phyloP scores from a whole-genome alignment of 768 basidiomycete species.

The Strobilomyces dryophilus region DNA sequence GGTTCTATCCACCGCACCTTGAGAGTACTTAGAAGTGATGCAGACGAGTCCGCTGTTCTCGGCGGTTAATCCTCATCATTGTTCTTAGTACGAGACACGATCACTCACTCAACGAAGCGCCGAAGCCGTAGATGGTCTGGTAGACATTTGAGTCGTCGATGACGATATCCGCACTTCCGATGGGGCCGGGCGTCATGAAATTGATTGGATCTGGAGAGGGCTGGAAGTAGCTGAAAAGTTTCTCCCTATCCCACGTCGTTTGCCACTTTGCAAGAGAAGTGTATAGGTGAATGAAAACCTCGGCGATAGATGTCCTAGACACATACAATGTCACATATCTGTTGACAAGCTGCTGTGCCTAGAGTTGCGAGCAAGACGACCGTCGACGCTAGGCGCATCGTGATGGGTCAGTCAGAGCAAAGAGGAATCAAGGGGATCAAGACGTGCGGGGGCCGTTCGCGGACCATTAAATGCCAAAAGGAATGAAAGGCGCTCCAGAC shows the following conservation, averaged over 20 bases:
- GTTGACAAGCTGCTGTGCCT: slow-evolving; percentile 37
- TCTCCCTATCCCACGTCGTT: slow-evolving; percentile 38
- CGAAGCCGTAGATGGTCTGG: slow-evolving; percentile 66
- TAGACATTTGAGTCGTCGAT: slow-evolving; percentile 51
- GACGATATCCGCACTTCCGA: slow-evolving; percentile 58
- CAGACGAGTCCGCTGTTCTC: slow-evolving; percentile 64
- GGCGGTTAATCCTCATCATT: not conserved
- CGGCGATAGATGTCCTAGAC: not conserved
- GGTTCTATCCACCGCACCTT: slow-evolving; percentile 43
- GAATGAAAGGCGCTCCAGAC: slow-evolving; percentile 4
- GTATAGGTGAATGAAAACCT: not conserved
- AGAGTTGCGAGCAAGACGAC: slow-evolving; percentile 17
- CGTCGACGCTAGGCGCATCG: slow-evolving; percentile 17
- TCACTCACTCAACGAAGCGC: slow-evolving; percentile 55
- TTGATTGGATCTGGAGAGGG: slow-evolving; percentile 29
- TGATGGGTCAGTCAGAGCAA: not conserved
- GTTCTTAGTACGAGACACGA: not conserved
- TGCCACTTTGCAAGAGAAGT: slow-evolving; percentile 43
- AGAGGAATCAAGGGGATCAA: slow-evolving; percentile 2
- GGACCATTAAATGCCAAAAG: slow-evolving; percentile 16
- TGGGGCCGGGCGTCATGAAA: slow-evolving; percentile 43
- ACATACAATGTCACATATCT: slow-evolving; percentile 53
- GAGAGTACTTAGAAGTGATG: slow-evolving; percentile 53
- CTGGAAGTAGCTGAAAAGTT: slow-evolving; percentile 29
- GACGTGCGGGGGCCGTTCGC: not conserved